phyloP scores from a whole-genome alignment of 2,329 filamentous ascomycete genomes.

The Clonostachys solani region DNA sequence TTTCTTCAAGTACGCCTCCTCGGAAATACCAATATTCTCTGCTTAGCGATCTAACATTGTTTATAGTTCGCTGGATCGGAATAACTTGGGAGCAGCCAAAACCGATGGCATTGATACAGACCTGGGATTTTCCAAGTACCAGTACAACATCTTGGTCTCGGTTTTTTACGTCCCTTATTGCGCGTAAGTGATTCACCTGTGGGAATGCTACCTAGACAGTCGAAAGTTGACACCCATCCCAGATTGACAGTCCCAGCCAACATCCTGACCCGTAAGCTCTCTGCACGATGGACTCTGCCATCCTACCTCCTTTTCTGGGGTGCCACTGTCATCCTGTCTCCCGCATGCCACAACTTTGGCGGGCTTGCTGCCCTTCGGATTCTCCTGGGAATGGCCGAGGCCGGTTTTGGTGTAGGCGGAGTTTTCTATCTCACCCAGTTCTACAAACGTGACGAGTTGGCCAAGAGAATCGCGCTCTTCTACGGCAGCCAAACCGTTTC shows the following conservation, averaged over 20 bases:
- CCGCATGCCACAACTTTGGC: slow-evolving; percentile 43
- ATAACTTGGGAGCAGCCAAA: neutral
- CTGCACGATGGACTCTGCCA: slow-evolving; percentile 62
- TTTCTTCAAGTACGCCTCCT: no score
- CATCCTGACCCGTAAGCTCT: slow-evolving; percentile 68
- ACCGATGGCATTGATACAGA: slow-evolving; percentile 14
- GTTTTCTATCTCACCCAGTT: slow-evolving; percentile 50
- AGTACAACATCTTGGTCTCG: slow-evolving; percentile 68
- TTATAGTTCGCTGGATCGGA: no score
- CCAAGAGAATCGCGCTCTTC: slow-evolving; percentile 55
- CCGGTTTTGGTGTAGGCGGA: slow-evolving; percentile 48
- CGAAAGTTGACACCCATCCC: no score
- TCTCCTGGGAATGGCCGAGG: slow-evolving; percentile 49
- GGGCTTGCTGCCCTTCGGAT: slow-evolving; percentile 45
- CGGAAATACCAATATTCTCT: no score
- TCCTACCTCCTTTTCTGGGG: slow-evolving; percentile 70
- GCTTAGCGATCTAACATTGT: neutral
- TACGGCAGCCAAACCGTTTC: slow-evolving; percentile 75
- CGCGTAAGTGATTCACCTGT: neutral
- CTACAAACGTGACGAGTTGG: slow-evolving; percentile 41
- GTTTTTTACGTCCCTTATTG: slow-evolving; percentile 78
- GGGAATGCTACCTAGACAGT: no score
- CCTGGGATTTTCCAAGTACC: slow-evolving; percentile 48
- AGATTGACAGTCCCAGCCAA: slow-evolving; percentile 55
- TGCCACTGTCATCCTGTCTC: slow-evolving; percentile 57